phyloP scores from a whole-genome alignment of 352 stramenopile genomes.

The Phytopythium delawarense region DNA sequence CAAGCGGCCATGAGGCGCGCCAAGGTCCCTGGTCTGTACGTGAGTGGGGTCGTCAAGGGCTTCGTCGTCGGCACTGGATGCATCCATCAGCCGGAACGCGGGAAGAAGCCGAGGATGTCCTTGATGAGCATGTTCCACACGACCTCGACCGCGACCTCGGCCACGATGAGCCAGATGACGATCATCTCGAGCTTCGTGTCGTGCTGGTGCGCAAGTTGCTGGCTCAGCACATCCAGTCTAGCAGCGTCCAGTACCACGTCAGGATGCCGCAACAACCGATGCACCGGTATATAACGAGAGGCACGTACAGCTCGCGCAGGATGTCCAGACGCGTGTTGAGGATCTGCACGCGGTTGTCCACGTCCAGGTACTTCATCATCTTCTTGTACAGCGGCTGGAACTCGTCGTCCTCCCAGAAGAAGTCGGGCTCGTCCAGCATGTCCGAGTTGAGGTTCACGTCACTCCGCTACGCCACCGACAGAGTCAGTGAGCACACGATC shows the following conservation, averaged over 20 bases:
- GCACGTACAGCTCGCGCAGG: slow-evolving; percentile 85
- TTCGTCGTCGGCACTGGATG: too few relatives aligned
- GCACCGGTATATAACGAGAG: background rate
- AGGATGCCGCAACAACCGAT: background rate
- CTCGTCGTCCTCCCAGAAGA: slow-evolving; percentile 93
- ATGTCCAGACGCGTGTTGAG: slow-evolving; percentile 94
- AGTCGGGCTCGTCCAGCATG: slow-evolving; percentile 93
- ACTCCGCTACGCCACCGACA: slow-evolving; percentile 45
- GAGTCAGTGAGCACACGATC: slow-evolving; percentile 12
- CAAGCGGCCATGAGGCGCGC: too few relatives aligned
- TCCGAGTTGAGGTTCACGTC: slow-evolving; percentile 94
- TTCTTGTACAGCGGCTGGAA: slow-evolving; percentile 92
- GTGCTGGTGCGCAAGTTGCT: slow-evolving; percentile 89
- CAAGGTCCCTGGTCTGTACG: too few relatives aligned
- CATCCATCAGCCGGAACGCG: slow-evolving; percentile 39
- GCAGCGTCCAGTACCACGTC: background rate
- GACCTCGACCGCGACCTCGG: slow-evolving; percentile 86
- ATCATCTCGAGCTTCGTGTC: slow-evolving; percentile 92
- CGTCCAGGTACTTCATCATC: slow-evolving; percentile 91
- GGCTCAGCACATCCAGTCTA: slow-evolving; percentile 90
- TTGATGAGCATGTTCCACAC: slow-evolving; percentile 90
- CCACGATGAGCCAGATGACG: slow-evolving; percentile 92
- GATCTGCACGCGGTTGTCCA: slow-evolving; percentile 90
- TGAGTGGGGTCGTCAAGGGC: too few relatives aligned
- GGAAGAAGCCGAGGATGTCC: slow-evolving; percentile 86